A percentile compares a stretch with the other conserved stretches of the same genome.
Evolutionary conservation across 352 stramenopile species (phyloP).

Genomic region (Phytophthora foliorum): DNA sequence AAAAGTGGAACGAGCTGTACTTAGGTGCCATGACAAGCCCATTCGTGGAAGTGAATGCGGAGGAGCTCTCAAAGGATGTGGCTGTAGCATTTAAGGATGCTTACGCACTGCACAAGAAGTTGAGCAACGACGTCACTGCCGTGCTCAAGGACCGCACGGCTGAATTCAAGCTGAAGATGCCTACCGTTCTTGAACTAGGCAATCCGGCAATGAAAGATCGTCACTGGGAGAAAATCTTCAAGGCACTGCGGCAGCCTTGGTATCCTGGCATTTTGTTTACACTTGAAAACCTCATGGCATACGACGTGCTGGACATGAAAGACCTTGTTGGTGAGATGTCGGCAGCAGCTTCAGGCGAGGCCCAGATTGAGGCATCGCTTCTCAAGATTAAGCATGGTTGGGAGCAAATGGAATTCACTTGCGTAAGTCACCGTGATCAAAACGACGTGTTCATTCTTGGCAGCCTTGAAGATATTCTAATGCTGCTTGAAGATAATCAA

Average conservation of each 20-base stretch:
- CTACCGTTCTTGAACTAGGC: constrained; percentile 92
- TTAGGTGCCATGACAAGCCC: constrained; percentile 80
- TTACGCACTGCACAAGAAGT: constrained; percentile 92
- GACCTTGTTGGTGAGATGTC: constrained; percentile 90
- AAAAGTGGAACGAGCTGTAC: constrained; percentile 91
- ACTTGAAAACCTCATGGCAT: constrained; percentile 89
- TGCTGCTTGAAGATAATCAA: constrained; percentile 92
- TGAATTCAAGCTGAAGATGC: constrained; percentile 93
- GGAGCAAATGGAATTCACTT: constrained; percentile 90
- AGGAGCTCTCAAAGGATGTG: constrained; percentile 91
- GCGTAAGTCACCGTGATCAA: constrained; percentile 85
- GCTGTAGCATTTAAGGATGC: constrained; percentile 90
- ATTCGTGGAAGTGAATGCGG: constrained; percentile 91
- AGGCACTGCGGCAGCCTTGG: constrained; percentile 88
- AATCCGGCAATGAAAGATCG: constrained; percentile 94
- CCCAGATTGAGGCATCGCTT: constrained; percentile 91
- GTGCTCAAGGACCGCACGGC: constrained; percentile 89
- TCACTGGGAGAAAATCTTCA: constrained; percentile 96
- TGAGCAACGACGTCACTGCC: constrained; percentile 92
- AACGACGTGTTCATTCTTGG: constrained; percentile 92
- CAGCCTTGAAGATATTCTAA: constrained; percentile 93
- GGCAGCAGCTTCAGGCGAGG: constrained; percentile 87
- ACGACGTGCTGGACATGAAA: constrained; percentile 91
- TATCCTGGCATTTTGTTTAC: constrained; percentile 92
- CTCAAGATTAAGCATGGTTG: constrained; percentile 91